A percentile compares a stretch with the other conserved stretches of the same genome.
Conservation (phyloP, 345 rosid genomes). For the Mallotus nudiflorus region DNA sequence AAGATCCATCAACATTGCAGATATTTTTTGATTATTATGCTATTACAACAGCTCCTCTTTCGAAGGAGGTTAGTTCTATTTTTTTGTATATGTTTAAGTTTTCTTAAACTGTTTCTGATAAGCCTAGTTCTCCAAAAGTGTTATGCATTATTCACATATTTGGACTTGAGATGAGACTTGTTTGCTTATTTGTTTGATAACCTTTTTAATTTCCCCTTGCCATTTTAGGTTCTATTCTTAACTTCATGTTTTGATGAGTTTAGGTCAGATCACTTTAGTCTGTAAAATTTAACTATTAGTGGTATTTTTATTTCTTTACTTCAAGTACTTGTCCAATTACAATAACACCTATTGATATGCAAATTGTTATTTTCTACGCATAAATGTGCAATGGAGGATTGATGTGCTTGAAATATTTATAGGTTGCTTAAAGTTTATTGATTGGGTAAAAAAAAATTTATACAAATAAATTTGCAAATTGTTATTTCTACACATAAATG, state of each 20-base stretch:
- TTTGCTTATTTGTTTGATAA: background rate
- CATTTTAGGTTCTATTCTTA: background rate
- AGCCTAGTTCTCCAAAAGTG: background rate
- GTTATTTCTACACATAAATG: background rate
- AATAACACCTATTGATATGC: too few relatives aligned
- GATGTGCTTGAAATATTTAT: background rate
- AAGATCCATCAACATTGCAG: slow-evolving; percentile 90
- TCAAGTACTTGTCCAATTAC: too few relatives aligned
- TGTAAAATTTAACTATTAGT: too few relatives aligned
- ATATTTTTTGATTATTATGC: slow-evolving; percentile 95
- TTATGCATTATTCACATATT: background rate
- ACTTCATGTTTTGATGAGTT: too few relatives aligned
- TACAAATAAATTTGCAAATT: too few relatives aligned
- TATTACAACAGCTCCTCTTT: slow-evolving; percentile 66
- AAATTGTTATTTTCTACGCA: background rate
- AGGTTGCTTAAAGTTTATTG: background rate
- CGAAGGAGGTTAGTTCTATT: slow-evolving; percentile 84
- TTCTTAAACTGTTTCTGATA: background rate
- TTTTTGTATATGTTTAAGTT: background rate
- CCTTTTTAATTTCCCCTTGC: background rate
- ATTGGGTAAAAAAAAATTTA: too few relatives aligned
- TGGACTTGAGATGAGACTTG: background rate
- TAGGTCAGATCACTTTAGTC: too few relatives aligned
- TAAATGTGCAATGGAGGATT: background rate
- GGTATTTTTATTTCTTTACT: too few relatives aligned